Percentiles rank a stretch among this genome's conserved stretches.
Evolutionary conservation across 306 rosid genomes (phyloP).

Genomic region (Geum urbanum): DNA sequence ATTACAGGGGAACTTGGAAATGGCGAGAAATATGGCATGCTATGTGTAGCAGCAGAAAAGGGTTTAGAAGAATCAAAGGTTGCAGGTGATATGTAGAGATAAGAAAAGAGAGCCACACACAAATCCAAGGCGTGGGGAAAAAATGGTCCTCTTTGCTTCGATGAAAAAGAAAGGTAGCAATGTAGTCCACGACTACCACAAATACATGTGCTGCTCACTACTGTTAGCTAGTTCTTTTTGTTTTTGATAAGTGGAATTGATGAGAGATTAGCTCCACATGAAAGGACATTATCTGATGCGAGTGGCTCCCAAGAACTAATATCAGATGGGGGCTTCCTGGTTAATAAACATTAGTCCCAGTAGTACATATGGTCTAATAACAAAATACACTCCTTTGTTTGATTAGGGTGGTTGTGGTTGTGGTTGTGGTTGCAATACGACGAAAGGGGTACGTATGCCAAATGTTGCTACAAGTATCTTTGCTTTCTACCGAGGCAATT

Average conservation of each 20-base stretch:
- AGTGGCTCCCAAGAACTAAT: conserved; percentile 35
- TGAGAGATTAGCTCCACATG: conserved; percentile 39
- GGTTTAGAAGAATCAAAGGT: conserved; percentile 17
- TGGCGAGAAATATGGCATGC: conserved; percentile 48
- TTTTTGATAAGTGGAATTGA: conserved; percentile 24
- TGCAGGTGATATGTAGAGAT: conserved; percentile 44
- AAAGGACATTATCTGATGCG: conserved; percentile 34
- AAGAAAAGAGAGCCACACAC: conserved; percentile 99
- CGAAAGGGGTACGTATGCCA: neutral
- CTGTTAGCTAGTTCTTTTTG: conserved; percentile 14
- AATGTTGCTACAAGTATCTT: neutral
- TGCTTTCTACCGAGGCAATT: neutral
- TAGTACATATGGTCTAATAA: neutral
- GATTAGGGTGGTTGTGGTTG: neutral
- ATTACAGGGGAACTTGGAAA: conserved; percentile 12
- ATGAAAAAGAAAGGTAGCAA: conserved; percentile 47
- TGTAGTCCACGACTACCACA: conserved; percentile 79
- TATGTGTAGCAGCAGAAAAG: conserved; percentile 26
- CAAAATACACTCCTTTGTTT: conserved; percentile 1
- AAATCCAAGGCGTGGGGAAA: conserved; percentile 46
- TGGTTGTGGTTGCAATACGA: neutral
- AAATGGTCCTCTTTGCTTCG: conserved; percentile 42
- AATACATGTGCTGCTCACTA: conserved; percentile 23
- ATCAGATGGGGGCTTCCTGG: conserved; percentile 6
- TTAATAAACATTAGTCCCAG: neutral